A percentile compares a stretch with the other conserved stretches of the same genome.
phyloP scores from a whole-genome alignment of 148 eudicot species.

The Diospyros lotus region DNA sequence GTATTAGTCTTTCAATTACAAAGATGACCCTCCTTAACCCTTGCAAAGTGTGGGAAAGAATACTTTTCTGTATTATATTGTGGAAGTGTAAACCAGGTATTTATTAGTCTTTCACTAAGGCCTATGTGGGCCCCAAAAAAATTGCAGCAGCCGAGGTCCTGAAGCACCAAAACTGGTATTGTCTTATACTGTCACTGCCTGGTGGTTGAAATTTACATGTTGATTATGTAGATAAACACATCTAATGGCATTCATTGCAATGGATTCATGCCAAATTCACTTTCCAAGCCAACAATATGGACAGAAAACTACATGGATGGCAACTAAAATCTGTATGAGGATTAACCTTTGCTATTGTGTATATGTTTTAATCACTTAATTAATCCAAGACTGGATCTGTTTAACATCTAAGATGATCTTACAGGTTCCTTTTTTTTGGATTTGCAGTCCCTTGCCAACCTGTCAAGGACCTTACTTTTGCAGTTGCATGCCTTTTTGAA shows the following conservation, averaged over 20 bases:
- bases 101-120: too few species aligned
- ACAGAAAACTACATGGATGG: slow-evolving; percentile 58
- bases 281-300: slow-evolving; percentile 49
- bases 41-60: too few species aligned
- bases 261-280: slow-evolving; percentile 42
- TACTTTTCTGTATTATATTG: too few species aligned
- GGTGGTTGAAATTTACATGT: neutral
- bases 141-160: too few species aligned
- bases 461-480: slow-evolving; percentile 53
- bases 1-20: too few species aligned
- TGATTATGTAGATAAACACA: slow-evolving; percentile 41
- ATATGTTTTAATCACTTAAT: neutral
- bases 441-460: slow-evolving; percentile 44
- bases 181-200: neutral
- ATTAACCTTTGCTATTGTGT: neutral
- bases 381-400: neutral
- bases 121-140: too few species aligned
- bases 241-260: slow-evolving; percentile 56
- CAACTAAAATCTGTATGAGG: slow-evolving; percentile 2
- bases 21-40: too few species aligned
- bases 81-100: too few species aligned
- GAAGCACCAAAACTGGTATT: neutral
- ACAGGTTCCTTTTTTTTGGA: slow-evolving; percentile 54
- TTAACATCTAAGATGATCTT: neutral
- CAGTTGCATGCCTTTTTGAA: slow-evolving; percentile 51